Percentiles rank a stretch among this genome's conserved stretches.
phyloP scores from a whole-genome alignment of 2,329 filamentous ascomycete genomes.

The Diaporthe capsici region DNA sequence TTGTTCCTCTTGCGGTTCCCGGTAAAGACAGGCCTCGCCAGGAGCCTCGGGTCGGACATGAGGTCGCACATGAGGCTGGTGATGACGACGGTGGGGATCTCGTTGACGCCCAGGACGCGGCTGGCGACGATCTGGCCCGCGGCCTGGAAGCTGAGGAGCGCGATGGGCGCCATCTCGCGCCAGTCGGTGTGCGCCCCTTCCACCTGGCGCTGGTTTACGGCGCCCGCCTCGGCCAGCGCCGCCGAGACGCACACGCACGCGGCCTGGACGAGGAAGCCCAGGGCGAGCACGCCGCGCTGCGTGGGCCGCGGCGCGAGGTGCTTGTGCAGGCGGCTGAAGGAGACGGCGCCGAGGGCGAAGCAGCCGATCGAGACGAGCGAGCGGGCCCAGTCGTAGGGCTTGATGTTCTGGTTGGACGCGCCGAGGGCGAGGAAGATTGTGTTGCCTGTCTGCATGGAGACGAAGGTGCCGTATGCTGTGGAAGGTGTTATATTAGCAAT shows the following conservation, averaged over 20 bases:
- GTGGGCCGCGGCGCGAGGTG: conserved; percentile 11
- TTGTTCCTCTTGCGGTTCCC: conserved; percentile 66
- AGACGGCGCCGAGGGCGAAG: conserved; percentile 56
- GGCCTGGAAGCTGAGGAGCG: conserved; percentile 66
- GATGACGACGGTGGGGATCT: conserved; percentile 68
- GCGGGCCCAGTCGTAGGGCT: conserved; percentile 58
- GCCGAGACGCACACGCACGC: conserved; percentile 34
- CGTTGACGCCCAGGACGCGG: conserved; percentile 64
- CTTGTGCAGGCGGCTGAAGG: conserved; percentile 55
- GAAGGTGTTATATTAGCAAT: neutral
- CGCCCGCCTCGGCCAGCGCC: conserved; percentile 37
- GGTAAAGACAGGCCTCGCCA: conserved; percentile 50
- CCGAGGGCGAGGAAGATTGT: conserved; percentile 60
- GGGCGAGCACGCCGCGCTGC: conserved; percentile 35
- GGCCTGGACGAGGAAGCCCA: conserved; percentile 39
- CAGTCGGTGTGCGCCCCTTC: conserved; percentile 31
- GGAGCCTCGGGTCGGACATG: conserved; percentile 63
- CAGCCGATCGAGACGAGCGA: conserved; percentile 59
- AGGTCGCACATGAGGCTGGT: conserved; percentile 69
- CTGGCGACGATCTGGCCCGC: conserved; percentile 67
- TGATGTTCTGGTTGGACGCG: conserved; percentile 55
- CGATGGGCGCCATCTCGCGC: conserved; percentile 48
- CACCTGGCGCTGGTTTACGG: conserved; percentile 13
- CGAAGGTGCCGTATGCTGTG: conserved; percentile 58
- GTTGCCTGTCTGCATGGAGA: conserved; percentile 59